A percentile compares a stretch with the other conserved stretches of the same genome.
phyloP scores from a whole-genome alignment of 2,329 filamentous ascomycete genomes.

The Pseudogymnoascus sp. region DNA sequence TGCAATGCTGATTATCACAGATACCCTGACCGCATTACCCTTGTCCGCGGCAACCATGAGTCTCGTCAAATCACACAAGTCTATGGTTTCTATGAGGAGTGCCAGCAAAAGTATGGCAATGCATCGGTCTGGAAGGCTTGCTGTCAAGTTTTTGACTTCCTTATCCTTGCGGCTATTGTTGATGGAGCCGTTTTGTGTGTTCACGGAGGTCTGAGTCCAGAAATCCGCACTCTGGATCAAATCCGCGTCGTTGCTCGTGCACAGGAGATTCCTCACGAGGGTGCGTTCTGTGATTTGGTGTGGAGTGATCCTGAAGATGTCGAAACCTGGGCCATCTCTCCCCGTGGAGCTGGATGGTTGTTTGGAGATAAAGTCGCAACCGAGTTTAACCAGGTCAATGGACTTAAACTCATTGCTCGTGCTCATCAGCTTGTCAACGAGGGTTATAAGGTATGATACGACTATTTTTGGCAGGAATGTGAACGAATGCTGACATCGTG shows the following conservation, averaged over 20 bases:
- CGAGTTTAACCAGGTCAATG: conserved; percentile 72
- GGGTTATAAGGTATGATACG: conserved; percentile 53
- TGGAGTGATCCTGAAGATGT: conserved; percentile 69
- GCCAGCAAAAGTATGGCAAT: conserved; percentile 68
- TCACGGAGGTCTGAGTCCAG: conserved; percentile 62
- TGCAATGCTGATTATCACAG: conserved; percentile 28
- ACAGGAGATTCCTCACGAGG: conserved; percentile 69
- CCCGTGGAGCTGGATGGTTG: conserved; percentile 52
- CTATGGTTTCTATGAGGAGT: conserved; percentile 73
- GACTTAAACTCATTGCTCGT: conserved; percentile 60
- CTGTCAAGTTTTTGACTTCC: conserved; percentile 70
- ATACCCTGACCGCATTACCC: conserved; percentile 63
- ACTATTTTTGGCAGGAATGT: neutral
- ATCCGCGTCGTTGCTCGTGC: conserved; percentile 66
- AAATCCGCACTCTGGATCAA: conserved; percentile 67
- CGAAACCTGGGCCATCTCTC: conserved; percentile 62
- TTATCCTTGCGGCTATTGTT: conserved; percentile 64
- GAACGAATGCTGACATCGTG: conserved; percentile 23
- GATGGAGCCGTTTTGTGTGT: conserved; percentile 68
- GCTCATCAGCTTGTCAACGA: conserved; percentile 71
- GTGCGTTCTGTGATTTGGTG: conserved; percentile 67
- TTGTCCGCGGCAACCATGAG: conserved; percentile 68
- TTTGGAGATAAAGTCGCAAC: conserved; percentile 58
- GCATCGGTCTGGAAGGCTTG: conserved; percentile 73
- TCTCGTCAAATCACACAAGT: conserved; percentile 71